Evolutionary conservation across 768 basidiomycete genomes (phyloP), one percentile per base, ranked within the genome.

Genomic region (Suillus subaureus): DNA sequence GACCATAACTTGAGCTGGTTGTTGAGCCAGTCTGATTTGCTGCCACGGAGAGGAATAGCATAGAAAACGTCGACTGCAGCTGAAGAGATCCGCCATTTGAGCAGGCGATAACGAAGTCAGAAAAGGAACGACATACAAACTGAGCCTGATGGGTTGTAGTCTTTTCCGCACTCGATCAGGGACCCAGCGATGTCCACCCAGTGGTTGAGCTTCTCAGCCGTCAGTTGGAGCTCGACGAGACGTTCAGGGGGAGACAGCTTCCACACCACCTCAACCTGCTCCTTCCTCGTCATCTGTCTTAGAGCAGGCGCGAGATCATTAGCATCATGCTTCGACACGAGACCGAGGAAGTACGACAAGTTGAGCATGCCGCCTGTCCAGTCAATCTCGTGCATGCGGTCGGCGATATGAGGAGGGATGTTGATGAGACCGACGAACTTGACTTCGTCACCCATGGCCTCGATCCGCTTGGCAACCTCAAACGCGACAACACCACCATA

Each of bases 331-430:
- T 76, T 75, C 62, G 56, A 66, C 43, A 73, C 60, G 45, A 83
- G 77, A 39, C 75, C 72, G n/a, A 83, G 75, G 75, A 83, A 81
- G 70, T 79, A 77, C 62, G 76, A 73, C 45, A 83, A 71, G 68
- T 80, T 82, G 62, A 82, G 70, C 67, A 82, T 71, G 51, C 79
- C 78, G 11, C 80, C 75, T 31, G 77, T 71, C 79, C 79, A 82
- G 56, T 73, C 71, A 47, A 83, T 73, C 67, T 82, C 80, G 64
- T 74, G 74, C 80, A 83, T 78, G 23, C 79, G 77, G 65, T 79
- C 77, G 16, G 79, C 73, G 62, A 80, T 78, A 65, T 77, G 70
- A 11, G 79, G 78, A 2, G 78, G 78, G 7, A 79, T 69, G 61
- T 80, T 78, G 68, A 80, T 67, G 33, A 78, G 70, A 51, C 79